Conservation (phyloP, 805 yeast species). For the Danielia oregonensis region DNA sequence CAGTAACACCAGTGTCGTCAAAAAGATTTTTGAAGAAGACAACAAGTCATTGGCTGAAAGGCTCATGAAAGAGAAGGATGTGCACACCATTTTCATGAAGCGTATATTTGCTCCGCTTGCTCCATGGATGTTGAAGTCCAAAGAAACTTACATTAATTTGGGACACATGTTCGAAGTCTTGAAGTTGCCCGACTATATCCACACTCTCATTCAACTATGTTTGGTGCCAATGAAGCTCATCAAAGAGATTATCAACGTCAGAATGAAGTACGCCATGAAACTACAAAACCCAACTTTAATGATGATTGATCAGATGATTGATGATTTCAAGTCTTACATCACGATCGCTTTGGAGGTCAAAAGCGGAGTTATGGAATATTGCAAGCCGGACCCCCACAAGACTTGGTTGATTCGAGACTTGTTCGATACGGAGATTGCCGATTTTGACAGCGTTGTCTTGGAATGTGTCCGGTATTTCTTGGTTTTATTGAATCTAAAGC, state of each 20-base stretch:
- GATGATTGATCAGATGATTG: conserved; percentile 93
- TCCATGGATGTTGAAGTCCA: conserved; percentile 81
- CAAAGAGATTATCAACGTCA: conserved; percentile 69
- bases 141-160: conserved; percentile 61
- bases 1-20: conserved; percentile 9
- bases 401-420: conserved; percentile 71
- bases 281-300: conserved; percentile 84
- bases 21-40: conserved; percentile 52
- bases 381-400: conserved; percentile 47
- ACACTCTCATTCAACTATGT: conserved; percentile 60
- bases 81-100: conserved; percentile 64
- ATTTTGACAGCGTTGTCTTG: conserved; percentile 62
- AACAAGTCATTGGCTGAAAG: conserved; percentile 74
- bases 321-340: conserved; percentile 75
- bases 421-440: conserved; percentile 49
- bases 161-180: conserved; percentile 60
- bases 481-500: conserved; percentile 67
- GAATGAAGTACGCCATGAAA: conserved; percentile 74
- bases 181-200: conserved; percentile 71
- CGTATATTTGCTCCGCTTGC: conserved; percentile 66
- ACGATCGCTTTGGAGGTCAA: conserved; percentile 72
- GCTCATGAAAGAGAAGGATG: conserved; percentile 74
- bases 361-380: conserved; percentile 58
- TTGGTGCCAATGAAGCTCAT: conserved; percentile 76
- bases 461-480: conserved; percentile 73